Evolutionary conservation across 2,329 filamentous ascomycete species (phyloP).

Genomic region (Fusarium papillatum): DNA sequence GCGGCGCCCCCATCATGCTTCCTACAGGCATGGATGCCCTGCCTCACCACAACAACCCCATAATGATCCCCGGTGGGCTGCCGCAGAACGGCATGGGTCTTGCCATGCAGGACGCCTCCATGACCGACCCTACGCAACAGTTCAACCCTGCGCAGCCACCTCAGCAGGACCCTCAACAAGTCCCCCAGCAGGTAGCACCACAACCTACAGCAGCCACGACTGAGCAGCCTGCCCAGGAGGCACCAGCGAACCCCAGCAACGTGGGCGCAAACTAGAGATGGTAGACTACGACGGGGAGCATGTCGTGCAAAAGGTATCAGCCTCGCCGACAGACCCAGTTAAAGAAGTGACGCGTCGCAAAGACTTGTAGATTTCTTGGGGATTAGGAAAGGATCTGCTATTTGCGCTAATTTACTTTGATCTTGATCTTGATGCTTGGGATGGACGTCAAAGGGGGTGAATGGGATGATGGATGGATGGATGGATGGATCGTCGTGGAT

Average conservation of each 20-base stretch:
- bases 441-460: not conserved
- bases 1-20: conserved; percentile 39
- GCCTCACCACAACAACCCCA: conserved; percentile 41
- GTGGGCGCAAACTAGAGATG: conserved; percentile 9
- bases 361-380: conserved; percentile 14
- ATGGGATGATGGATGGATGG: not conserved
- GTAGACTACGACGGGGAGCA: not conserved
- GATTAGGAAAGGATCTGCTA: not conserved
- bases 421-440: conserved; percentile 7
- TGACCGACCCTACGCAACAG: conserved; percentile 31
- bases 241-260: conserved; percentile 11
- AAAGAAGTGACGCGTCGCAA: not conserved
- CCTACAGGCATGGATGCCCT: conserved; percentile 38
- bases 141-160: conserved; percentile 11
- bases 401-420: conserved; percentile 12
- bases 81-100: conserved; percentile 29
- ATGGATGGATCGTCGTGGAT: conserved; percentile 22
- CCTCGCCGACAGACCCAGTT: not conserved
- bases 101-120: conserved; percentile 27
- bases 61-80: conserved; percentile 38
- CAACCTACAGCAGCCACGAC: conserved; percentile 6
- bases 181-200: conserved; percentile 7
- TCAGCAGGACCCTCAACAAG: conserved; percentile 9
- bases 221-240: conserved; percentile 27
- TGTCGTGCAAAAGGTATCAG: not conserved